Percentiles rank a stretch among this genome's conserved stretches.
Conservation (phyloP, 179 eudicot genomes). For the Nepenthes alata region DNA sequence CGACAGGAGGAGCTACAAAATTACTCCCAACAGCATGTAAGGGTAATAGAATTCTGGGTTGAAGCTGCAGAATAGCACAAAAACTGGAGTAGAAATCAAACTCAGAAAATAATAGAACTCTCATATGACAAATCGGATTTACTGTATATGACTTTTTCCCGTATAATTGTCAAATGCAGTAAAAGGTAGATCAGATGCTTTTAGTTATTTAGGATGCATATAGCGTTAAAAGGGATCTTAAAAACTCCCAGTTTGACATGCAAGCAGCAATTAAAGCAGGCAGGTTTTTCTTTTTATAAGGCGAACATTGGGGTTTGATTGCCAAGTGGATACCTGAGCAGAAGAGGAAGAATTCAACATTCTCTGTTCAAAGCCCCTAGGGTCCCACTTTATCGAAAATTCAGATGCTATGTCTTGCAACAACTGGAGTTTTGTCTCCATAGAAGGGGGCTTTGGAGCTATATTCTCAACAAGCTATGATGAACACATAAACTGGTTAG, state of each 20-base stretch:
- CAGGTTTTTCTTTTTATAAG: no score
- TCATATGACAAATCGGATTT: no score
- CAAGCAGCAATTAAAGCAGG: no score
- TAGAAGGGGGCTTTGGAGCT: constrained; percentile 43
- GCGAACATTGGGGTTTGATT: no score
- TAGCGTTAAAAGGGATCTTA: no score
- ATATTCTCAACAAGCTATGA: constrained; percentile 62
- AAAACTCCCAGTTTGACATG: no score
- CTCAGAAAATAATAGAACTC: neutral
- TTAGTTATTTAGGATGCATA: no score
- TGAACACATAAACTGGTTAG: constrained; percentile 17
- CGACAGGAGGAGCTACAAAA: constrained; percentile 17
- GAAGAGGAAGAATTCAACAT: constrained; percentile 42
- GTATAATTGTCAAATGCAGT: no score
- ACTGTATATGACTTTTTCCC: no score
- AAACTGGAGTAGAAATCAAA: neutral
- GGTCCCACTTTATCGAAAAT: constrained; percentile 70
- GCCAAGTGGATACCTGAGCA: constrained; percentile 31
- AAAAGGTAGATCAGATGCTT: no score
- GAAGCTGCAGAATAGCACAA: constrained; percentile 28
- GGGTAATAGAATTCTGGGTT: constrained; percentile 16
- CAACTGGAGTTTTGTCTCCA: constrained; percentile 58
- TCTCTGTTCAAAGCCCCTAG: constrained; percentile 51
- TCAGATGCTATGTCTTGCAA: constrained; percentile 73
- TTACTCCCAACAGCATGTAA: constrained; percentile 17